These are phyloP conservation scores for Podospora tetraspora DNA, from an alignment of 495 filamentous ascomycete genomes.

Conservation along the genomic window DNA sequence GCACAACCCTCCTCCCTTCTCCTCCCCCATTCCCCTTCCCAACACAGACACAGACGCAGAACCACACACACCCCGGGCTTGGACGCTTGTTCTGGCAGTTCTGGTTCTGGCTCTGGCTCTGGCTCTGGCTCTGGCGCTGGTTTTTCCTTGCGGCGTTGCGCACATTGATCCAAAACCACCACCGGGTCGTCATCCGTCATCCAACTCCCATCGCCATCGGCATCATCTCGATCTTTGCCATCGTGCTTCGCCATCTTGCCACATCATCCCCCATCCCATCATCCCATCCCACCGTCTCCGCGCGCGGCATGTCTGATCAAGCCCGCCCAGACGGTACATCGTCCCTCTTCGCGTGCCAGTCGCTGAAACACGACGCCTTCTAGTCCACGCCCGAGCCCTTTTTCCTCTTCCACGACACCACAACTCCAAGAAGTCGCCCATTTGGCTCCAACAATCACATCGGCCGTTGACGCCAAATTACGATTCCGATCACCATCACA, in stretches of 20 bases:
- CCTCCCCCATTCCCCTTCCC: slow-evolving; percentile 15
- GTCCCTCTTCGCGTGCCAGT: slow-evolving; percentile 10
- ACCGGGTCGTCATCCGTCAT: neutral
- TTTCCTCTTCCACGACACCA: neutral
- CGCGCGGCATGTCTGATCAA: slow-evolving; percentile 25
- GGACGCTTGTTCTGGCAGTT: neutral
- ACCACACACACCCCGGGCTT: neutral
- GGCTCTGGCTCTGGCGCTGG: slow-evolving; percentile 4
- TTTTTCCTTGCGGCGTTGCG: slow-evolving; percentile 8
- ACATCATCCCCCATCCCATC: slow-evolving; percentile 1
- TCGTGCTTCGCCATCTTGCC: neutral
- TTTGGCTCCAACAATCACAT: neutral
- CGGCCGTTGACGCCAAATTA: neutral
- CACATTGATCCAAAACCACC: slow-evolving; percentile 9
- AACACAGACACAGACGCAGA: neutral
- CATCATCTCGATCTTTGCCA: neutral
- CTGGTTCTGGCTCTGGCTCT: slow-evolving; percentile 2
- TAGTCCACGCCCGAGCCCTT: slow-evolving; percentile 7
- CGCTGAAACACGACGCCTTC: slow-evolving; percentile 11
- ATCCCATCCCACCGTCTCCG: slow-evolving; percentile 1
- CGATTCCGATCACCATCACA: neutral
- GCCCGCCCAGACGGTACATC: slow-evolving; percentile 14
- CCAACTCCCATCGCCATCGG: slow-evolving; percentile 3
- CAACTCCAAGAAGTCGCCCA: neutral
- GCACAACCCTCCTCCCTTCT: slow-evolving; percentile 19